These are phyloP conservation scores for Suillus discolor DNA, from an alignment of 768 basidiomycete genomes.

Conservation along the genomic window DNA sequence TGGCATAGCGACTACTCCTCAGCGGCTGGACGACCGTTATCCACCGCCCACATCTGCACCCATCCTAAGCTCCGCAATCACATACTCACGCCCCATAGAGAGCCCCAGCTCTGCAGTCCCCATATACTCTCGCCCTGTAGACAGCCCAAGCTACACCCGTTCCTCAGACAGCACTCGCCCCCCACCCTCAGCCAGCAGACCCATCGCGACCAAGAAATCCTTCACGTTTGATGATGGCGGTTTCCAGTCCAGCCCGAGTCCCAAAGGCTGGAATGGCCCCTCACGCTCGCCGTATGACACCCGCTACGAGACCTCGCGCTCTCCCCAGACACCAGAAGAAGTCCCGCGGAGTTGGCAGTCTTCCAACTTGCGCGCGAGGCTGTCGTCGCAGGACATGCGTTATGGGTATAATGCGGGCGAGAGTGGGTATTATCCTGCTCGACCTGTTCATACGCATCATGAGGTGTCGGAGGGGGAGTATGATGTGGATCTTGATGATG, in stretches of 20 bases:
- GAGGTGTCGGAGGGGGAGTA: constrained; percentile 34
- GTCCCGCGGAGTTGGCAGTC: constrained; percentile 33
- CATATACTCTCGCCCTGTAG: background rate
- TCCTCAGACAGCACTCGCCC: constrained; percentile 17
- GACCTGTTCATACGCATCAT: constrained; percentile 28
- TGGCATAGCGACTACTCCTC: background rate
- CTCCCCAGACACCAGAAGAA: constrained; percentile 34
- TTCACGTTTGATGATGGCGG: constrained; percentile 25
- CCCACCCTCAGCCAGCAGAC: constrained; percentile 33
- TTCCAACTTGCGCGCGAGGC: constrained; percentile 25
- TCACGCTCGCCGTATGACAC: constrained; percentile 31
- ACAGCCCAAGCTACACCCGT: constrained; percentile 17
- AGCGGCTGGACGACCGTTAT: constrained; percentile 23
- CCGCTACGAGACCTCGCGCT: constrained; percentile 32
- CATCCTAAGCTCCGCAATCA: constrained; percentile 14
- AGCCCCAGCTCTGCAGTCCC: background rate
- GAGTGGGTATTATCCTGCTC: constrained; percentile 12
- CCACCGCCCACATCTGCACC: constrained; percentile 18
- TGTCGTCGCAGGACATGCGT: constrained; percentile 35
- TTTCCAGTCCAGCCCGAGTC: constrained; percentile 25
- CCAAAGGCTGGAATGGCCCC: constrained; percentile 21
- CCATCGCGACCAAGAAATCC: constrained; percentile 32
- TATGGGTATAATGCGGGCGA: constrained; percentile 25
- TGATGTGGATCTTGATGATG: constrained; percentile 35
- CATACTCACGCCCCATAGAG: background rate